Percentiles rank a stretch among this genome's conserved stretches.
Evolutionary conservation across 2,329 filamentous ascomycete genomes (phyloP).

Genomic region (Blastomyces silverae): DNA sequence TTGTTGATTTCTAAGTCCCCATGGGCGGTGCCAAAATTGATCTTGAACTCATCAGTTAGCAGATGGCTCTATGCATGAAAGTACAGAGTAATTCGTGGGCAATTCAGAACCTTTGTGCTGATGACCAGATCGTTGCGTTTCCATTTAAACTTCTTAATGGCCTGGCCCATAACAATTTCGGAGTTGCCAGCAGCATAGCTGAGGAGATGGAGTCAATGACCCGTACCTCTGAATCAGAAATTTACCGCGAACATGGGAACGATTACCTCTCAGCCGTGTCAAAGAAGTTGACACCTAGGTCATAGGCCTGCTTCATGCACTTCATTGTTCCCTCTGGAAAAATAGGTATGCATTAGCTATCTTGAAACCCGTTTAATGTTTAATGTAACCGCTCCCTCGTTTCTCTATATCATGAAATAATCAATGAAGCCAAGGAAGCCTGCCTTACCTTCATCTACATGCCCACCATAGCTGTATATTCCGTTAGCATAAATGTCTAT

Average conservation of each 20-base stretch:
- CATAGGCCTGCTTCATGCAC: constrained; percentile 50
- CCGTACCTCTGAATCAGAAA: constrained; percentile 11
- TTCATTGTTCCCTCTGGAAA: constrained; percentile 24
- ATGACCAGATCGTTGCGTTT: constrained; percentile 48
- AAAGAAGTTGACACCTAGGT: constrained; percentile 53
- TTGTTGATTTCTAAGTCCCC: constrained; percentile 61
- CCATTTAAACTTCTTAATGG: constrained; percentile 53
- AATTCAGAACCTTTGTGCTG: constrained; percentile 28
- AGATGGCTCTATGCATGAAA: not conserved
- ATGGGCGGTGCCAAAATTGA: constrained; percentile 58
- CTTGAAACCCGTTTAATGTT: not conserved
- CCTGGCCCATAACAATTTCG: constrained; percentile 50
- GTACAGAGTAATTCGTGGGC: not conserved
- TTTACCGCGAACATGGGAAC: not conserved
- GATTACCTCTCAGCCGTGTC: constrained; percentile 48
- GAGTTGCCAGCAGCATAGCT: constrained; percentile 48
- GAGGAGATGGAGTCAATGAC: not conserved
- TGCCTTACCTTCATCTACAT: constrained; percentile 56
- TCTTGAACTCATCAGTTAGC: constrained; percentile 28
- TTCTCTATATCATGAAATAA: not conserved
- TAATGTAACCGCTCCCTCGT: not conserved
- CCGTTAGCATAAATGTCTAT: constrained; percentile 44
- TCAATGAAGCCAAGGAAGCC: not conserved
- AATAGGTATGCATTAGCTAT: not conserved
- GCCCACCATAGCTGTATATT: constrained; percentile 58